phyloP scores from a whole-genome alignment of 441 rosid species.

The Breynia disticha region DNA sequence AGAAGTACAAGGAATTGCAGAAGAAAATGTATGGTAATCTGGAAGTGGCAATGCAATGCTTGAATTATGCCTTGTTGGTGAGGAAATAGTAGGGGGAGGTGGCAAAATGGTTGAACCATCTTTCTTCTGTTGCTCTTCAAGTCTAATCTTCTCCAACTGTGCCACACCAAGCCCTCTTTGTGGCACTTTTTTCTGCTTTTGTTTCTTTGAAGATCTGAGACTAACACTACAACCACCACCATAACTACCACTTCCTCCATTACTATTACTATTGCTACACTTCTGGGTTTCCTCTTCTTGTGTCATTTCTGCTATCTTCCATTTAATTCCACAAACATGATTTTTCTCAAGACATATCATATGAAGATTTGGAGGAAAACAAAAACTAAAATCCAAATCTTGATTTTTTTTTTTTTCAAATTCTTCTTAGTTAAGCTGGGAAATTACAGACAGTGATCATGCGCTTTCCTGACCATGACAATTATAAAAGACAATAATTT shows the following conservation, averaged over 20 bases:
- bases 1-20: too few relatives aligned
- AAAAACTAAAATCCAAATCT: too few relatives aligned
- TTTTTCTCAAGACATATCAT: background rate
- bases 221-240: slow-evolving; percentile 12
- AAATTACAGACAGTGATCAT: background rate
- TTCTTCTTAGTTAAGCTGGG: background rate
- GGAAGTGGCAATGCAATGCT: background rate
- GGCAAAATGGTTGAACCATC: slow-evolving; percentile 14
- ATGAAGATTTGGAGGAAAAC: background rate
- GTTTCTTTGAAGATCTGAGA: slow-evolving; percentile 27
- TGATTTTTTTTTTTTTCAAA: background rate
- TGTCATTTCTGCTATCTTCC: slow-evolving; percentile 23
- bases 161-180: slow-evolving; percentile 60
- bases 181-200: slow-evolving; percentile 38
- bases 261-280: slow-evolving; percentile 16
- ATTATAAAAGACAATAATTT: background rate
- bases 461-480: background rate
- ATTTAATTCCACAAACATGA: slow-evolving; percentile 11
- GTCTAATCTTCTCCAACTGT: slow-evolving; percentile 45
- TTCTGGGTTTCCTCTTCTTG: slow-evolving; percentile 32
- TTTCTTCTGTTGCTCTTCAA: slow-evolving; percentile 42
- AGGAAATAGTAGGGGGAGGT: slow-evolving; percentile 16
- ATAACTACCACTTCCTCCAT: slow-evolving; percentile 5
- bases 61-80: background rate
- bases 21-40: slow-evolving; percentile 4